Evolutionary conservation across 2,329 filamentous ascomycete species (phyloP).

Genomic region (Davidsoniella neocaledoniae): DNA sequence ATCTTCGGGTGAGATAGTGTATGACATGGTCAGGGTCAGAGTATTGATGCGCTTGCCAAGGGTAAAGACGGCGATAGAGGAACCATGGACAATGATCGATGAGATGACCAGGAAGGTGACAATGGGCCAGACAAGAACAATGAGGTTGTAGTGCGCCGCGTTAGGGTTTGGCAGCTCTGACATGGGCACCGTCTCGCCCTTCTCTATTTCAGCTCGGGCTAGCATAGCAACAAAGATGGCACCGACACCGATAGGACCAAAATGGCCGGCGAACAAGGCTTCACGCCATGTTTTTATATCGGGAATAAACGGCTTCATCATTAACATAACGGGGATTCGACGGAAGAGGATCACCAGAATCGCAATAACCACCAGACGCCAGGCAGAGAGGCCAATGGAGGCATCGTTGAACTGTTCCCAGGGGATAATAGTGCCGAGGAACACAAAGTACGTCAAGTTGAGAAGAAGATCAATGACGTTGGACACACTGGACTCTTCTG

Average conservation of each 20-base stretch:
- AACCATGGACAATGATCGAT: constrained; percentile 90
- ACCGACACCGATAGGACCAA: constrained; percentile 92
- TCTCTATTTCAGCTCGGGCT: constrained; percentile 79
- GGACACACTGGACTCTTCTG: constrained; percentile 93
- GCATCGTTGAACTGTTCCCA: constrained; percentile 80
- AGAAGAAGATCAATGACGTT: constrained; percentile 97
- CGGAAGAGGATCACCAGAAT: constrained; percentile 89
- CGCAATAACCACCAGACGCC: constrained; percentile 87
- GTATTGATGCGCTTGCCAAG: constrained; percentile 98
- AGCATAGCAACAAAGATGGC: constrained; percentile 92
- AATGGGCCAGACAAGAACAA: constrained; percentile 88
- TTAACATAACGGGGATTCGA: constrained; percentile 85
- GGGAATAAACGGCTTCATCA: constrained; percentile 79
- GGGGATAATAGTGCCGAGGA: constrained; percentile 90
- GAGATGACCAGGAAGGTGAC: constrained; percentile 84
- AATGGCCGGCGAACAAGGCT: constrained; percentile 89
- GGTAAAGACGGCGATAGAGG: constrained; percentile 95
- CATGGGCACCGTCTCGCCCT: constrained; percentile 56
- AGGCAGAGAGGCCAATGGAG: constrained; percentile 59
- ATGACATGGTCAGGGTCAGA: constrained; percentile 84
- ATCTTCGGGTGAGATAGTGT: constrained; percentile 77
- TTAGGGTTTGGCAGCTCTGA: constrained; percentile 38
- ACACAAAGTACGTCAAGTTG: constrained; percentile 97
- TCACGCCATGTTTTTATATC: constrained; percentile 98
- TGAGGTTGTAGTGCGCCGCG: constrained; percentile 47